Base-by-base conservation (phyloP, 495 filamentous ascomycete species). In the Trichoderma parareesei region DNA sequence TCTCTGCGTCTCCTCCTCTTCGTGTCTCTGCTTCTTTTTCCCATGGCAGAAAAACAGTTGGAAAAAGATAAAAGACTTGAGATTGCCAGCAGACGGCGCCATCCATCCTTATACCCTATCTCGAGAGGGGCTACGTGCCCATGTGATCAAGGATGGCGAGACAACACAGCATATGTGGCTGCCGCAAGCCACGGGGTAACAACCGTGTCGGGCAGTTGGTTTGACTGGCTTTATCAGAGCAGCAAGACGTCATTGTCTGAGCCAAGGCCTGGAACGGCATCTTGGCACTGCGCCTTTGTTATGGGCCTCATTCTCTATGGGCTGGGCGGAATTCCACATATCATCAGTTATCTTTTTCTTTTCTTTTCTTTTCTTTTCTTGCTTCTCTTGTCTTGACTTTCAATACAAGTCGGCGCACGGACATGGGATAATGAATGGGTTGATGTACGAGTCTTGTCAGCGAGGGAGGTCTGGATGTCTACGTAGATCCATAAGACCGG, bases 81-180 rank as follows among this genome's bases (percentile, higher is more conserved):
- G 27, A 38, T 38, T 57, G 53, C 53, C 27, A 37, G 27, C 9
- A 57, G 33, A n/a, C 53, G 37, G 27, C 53, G 27, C 53, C 33
- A 57, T 57, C 20, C 11, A 57, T 57, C 53, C 27, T 57, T 57
- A 57, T 57, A 57, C 53, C 48, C 35, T 57, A 35, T 37, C 46
- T 27, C 20, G 20, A 49, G 18, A 57, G 27, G 27, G 9, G 53
- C 33, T 37, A 57, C 11, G 53, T 57, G 53, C 37, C 53, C 53
- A 57, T 33, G 53, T 57, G 53, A 57, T 57, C 27, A n/a, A 27
- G 27, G 20, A 57, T 37, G 53, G 53, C 53, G 16, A 57, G 53
- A 33, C 53, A 57, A 57, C 33, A 57, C 27, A 57, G 53, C 27
- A 57, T 0, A 27, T 57, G 53, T 57, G 53, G 53, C 53, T 38